Evolutionary conservation across 2,329 filamentous ascomycete species (phyloP).

Genomic region (Fusarium sp.): DNA sequence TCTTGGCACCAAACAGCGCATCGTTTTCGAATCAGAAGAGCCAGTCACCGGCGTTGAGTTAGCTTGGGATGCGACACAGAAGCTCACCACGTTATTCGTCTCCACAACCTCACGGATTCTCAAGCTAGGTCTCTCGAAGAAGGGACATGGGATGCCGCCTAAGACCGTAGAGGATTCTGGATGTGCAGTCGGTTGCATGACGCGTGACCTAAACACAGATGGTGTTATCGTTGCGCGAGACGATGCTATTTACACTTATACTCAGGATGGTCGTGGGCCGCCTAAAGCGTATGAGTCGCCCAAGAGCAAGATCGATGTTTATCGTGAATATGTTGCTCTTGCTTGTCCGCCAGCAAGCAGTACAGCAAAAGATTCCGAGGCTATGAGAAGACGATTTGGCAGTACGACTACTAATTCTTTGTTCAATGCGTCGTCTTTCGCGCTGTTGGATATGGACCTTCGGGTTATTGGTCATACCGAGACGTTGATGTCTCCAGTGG

Average conservation of each 20-base stretch:
- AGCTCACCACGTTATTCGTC: constrained; percentile 84
- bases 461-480: constrained; percentile 92
- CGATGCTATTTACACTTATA: constrained; percentile 96
- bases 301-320: constrained; percentile 83
- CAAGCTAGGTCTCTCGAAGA: constrained; percentile 86
- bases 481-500: constrained; percentile 82
- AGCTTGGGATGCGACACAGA: constrained; percentile 60
- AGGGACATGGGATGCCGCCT: constrained; percentile 88
- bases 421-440: constrained; percentile 89
- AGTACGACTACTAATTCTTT: constrained; percentile 76
- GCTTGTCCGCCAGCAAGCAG: constrained; percentile 77
- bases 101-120: constrained; percentile 90
- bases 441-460: constrained; percentile 89
- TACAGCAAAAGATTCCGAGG: constrained; percentile 66
- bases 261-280: constrained; percentile 82
- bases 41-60: constrained; percentile 93
- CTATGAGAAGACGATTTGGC: constrained; percentile 77
- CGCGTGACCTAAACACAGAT: constrained; percentile 79
- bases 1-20: constrained; percentile 90
- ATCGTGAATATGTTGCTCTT: constrained; percentile 86
- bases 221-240: constrained; percentile 93
- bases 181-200: constrained; percentile 95
- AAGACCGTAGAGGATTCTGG: constrained; percentile 90
- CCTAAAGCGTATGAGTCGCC: constrained; percentile 92
- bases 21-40: constrained; percentile 96